Conservation (phyloP, 306 rosid genomes). For the Mimosa pudica region DNA sequence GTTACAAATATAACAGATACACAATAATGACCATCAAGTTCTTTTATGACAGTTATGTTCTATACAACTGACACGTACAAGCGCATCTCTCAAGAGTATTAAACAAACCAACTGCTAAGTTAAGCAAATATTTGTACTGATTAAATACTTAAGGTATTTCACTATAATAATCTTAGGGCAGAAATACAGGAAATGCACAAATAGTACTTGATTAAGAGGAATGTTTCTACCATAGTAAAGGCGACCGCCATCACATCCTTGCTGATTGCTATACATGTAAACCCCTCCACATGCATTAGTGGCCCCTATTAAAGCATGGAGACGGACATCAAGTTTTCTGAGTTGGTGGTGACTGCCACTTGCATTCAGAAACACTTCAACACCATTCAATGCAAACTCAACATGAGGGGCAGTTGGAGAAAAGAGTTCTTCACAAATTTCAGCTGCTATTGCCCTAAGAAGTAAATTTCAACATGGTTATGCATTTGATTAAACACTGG, state of each 20-base stretch:
- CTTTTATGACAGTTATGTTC: slow-evolving; percentile 10
- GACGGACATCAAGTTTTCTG: slow-evolving; percentile 93
- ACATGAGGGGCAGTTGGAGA: slow-evolving; percentile 80
- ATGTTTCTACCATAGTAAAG: slow-evolving; percentile 78
- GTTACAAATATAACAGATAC: slow-evolving; percentile 31
- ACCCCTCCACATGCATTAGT: slow-evolving; percentile 92
- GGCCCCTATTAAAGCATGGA: slow-evolving; percentile 86
- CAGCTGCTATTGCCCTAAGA: slow-evolving; percentile 88
- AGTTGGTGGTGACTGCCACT: slow-evolving; percentile 99
- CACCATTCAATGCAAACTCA: slow-evolving; percentile 94
- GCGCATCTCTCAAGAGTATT: slow-evolving; percentile 10
- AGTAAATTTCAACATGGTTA: slow-evolving; percentile 38
- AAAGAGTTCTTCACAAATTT: slow-evolving; percentile 94
- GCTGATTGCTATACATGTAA: slow-evolving; percentile 92
- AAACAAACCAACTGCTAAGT: slow-evolving; percentile 22
- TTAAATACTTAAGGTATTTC: slow-evolving; percentile 22
- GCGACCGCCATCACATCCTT: slow-evolving; percentile 97
- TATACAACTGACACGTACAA: slow-evolving; percentile 2
- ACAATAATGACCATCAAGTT: not conserved
- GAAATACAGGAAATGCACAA: slow-evolving; percentile 12
- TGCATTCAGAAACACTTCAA: slow-evolving; percentile 96
- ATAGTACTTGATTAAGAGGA: not conserved
- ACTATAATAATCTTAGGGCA: slow-evolving; percentile 12
- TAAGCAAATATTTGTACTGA: slow-evolving; percentile 23
- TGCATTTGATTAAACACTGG: slow-evolving; percentile 23